Evolutionary conservation across 1,284 basidiomycete genomes (phyloP), one percentile per base, ranked within the genome.

Genomic region (Cryptococcus sp.): DNA sequence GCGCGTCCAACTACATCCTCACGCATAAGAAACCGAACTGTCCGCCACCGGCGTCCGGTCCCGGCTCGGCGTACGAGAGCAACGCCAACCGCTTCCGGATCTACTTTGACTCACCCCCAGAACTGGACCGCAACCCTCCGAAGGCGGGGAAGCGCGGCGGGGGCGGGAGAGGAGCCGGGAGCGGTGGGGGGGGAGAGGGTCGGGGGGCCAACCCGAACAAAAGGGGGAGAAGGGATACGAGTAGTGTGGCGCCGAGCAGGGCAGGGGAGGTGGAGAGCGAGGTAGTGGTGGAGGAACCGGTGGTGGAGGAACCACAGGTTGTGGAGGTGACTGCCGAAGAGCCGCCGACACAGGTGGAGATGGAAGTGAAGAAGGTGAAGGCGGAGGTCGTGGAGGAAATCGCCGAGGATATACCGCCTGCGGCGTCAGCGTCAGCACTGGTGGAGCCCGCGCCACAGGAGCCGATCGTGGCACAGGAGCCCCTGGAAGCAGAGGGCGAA

Each of bases 171-270:
- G 45, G 24, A 23, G 45, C 18, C 20, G 28, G 28, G 9, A 9
- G 28, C 28, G 9, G 9, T 9, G 28, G 5, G 4, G 28, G 28
- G 9, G 45, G 24, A 21, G 45, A 24, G 45, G 24, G 28, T 9
- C 28, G 9, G 9, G 28, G 4, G 28, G 28, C 28, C 52, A 71
- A 63, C 55, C 65, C 58, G 46, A 89, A 78, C 70, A 82, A 67
- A 86, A 86, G 77, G 83, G 87, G 70, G 83, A 84, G 63, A 80
- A 85, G 69, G 80, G 80, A 65, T 80, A 83, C 57, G 46, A 69
- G 60, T 55, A 67, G 68, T 59, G 66, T 69, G 28, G 71, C 67
- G n/a, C 70, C 68, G 24, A 66, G 60, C 58, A 52, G 56, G 48
- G 59, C 53, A 16, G 62, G 66, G 18, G 79, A 77, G 43, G 79